These are phyloP conservation scores for Pyrus communis DNA, from an alignment of 306 rosid genomes.

Conservation along the genomic window DNA sequence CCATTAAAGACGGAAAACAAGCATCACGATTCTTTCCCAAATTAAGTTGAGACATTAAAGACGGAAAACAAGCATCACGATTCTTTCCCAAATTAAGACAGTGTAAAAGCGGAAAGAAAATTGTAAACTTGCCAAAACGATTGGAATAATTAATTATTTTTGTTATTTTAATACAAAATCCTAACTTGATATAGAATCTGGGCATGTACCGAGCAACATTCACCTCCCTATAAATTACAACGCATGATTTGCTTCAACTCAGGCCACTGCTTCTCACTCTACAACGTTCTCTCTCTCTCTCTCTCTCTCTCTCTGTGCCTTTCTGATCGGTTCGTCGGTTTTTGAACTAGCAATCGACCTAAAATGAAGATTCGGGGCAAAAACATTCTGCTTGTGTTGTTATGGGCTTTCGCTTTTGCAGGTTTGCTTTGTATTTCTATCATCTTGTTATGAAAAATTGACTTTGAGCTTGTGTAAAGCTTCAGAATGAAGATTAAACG, in stretches of 20 bases:
- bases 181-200: not conserved
- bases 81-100: no score
- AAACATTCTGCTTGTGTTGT: slow-evolving; percentile 13
- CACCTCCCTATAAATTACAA: not conserved
- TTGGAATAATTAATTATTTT: not conserved
- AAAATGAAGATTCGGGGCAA: slow-evolving; percentile 7
- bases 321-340: not conserved
- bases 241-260: not conserved
- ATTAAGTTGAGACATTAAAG: not conserved
- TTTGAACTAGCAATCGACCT: not conserved
- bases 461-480: not conserved
- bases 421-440: slow-evolving; percentile 4
- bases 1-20: not conserved
- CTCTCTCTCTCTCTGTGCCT: not conserved
- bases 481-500: not conserved
- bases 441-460: not conserved
- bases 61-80: not conserved
- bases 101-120: not conserved
- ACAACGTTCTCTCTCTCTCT: no score
- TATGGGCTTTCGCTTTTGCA: slow-evolving; percentile 9
- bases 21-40: not conserved
- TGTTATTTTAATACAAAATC: not conserved
- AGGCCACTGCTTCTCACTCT: not conserved
- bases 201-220: not conserved
- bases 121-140: not conserved